Conservation (phyloP, 1,139 yeast species). For the Lodderomyces elongisporus region DNA sequence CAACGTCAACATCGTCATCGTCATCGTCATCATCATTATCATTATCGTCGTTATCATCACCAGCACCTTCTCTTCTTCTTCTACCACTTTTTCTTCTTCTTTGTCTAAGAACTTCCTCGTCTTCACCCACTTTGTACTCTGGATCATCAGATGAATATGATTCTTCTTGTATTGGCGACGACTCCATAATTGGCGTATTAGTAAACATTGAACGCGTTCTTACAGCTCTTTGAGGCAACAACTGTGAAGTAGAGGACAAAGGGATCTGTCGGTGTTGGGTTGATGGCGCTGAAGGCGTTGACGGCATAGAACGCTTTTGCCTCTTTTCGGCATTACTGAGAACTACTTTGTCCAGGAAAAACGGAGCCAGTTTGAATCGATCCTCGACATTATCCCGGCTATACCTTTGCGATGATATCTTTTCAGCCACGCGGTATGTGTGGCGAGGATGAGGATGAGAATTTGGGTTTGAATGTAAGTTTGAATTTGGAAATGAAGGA, state of each 20-base stretch:
- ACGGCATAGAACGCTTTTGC: conserved; percentile 6
- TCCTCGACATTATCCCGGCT: conserved; percentile 43
- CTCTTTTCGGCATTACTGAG: conserved; percentile 29
- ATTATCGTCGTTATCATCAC: conserved; percentile 16
- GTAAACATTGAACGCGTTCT: conserved; percentile 43
- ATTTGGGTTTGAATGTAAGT: conserved; percentile 35
- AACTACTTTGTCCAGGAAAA: conserved; percentile 36
- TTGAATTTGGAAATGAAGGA: conserved; percentile 47
- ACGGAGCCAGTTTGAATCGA: conserved; percentile 46
- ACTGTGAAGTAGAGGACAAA: conserved; percentile 10
- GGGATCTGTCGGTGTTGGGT: conserved; percentile 3
- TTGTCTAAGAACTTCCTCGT: conserved; percentile 13
- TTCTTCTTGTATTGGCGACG: conserved; percentile 42
- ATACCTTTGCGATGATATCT: conserved; percentile 36
- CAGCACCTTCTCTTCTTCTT: conserved; percentile 12
- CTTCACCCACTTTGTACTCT: conserved; percentile 17
- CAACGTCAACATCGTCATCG: conserved; percentile 18
- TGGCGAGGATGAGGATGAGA: too few species aligned
- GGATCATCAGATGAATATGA: conserved; percentile 18
- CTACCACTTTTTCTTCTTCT: conserved; percentile 16
- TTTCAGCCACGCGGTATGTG: conserved; percentile 41
- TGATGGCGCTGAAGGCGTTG: conserved; percentile 1
- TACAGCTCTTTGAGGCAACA: conserved; percentile 38
- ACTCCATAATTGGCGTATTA: conserved; percentile 26
- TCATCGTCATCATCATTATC: conserved; percentile 17